These are phyloP conservation scores for Nicotiana rustica DNA, from an alignment of 305 asterid species.

Conservation along the genomic window DNA sequence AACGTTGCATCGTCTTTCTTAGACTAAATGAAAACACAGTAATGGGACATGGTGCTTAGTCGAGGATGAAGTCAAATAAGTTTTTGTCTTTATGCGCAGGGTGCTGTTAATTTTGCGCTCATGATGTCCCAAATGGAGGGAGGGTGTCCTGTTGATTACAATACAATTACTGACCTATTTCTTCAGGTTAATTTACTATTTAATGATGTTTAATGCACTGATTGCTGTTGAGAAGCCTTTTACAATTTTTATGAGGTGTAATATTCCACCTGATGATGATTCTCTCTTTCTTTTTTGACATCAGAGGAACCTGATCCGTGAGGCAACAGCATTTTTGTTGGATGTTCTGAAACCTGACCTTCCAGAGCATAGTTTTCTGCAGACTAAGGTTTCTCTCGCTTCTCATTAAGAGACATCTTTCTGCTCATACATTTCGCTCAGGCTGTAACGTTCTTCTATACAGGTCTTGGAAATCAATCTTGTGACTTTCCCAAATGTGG, in stretches of 20 bases:
- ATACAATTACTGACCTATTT: conserved; percentile 85
- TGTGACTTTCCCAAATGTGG: conserved; percentile 97
- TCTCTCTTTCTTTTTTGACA: conserved; percentile 39
- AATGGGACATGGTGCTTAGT: neutral
- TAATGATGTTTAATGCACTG: conserved; percentile 14
- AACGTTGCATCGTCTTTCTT: conserved; percentile 22
- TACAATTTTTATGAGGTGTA: conserved; percentile 50
- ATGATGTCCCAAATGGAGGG: conserved; percentile 98
- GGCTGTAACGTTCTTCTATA: conserved; percentile 36
- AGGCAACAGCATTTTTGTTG: conserved; percentile 92
- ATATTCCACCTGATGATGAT: neutral
- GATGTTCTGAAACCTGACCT: conserved; percentile 89
- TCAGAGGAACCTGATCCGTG: conserved; percentile 98
- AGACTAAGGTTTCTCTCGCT: conserved; percentile 61
- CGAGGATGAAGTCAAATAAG: conserved; percentile 23
- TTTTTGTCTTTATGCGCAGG: conserved; percentile 57
- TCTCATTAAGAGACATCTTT: conserved; percentile 9
- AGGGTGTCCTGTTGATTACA: conserved; percentile 84
- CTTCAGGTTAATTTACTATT: conserved; percentile 64
- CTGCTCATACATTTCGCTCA: conserved; percentile 25
- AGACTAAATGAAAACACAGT: neutral
- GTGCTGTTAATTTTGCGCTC: conserved; percentile 94
- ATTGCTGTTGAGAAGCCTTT: neutral
- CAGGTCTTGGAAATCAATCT: conserved; percentile 98
- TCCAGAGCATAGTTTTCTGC: conserved; percentile 83